phyloP scores from a whole-genome alignment of 2,329 filamentous ascomycete species.

The Rhinocladiella similis region DNA sequence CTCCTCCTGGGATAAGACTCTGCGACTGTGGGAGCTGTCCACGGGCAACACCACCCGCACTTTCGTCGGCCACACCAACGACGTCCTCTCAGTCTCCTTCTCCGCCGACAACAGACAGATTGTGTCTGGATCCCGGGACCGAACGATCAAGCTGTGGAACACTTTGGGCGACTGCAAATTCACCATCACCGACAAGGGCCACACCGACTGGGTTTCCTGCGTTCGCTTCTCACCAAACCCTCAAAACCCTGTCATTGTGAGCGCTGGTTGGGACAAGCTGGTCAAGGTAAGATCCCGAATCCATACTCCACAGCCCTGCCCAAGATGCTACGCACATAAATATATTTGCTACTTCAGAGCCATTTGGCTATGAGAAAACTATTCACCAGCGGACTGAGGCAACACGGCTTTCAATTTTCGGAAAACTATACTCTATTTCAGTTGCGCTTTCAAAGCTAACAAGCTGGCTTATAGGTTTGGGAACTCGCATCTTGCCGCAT shows the following conservation, averaged over 20 bases:
- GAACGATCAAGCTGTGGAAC: slow-evolving; percentile 99
- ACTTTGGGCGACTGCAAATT: slow-evolving; percentile 99
- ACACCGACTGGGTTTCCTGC: slow-evolving; percentile 99
- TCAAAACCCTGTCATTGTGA: slow-evolving; percentile 99
- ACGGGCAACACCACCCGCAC: slow-evolving; percentile 95
- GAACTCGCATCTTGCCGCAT: slow-evolving; percentile 99
- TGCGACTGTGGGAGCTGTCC: slow-evolving; percentile 98
- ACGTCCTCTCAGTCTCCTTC: slow-evolving; percentile 99
- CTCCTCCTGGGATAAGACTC: slow-evolving; percentile 99
- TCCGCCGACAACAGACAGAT: slow-evolving; percentile 99
- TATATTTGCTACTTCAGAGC: slow-evolving; percentile 99
- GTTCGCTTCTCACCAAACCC: slow-evolving; percentile 99
- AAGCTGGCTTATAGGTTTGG: slow-evolving; percentile 71
- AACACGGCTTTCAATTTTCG: slow-evolving; percentile 19
- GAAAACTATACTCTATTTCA: no score
- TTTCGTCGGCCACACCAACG: slow-evolving; percentile 99
- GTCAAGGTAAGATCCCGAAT: slow-evolving; percentile 74
- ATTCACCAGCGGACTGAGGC: slow-evolving; percentile 84
- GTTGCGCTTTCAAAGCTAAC: slow-evolving; percentile 29
- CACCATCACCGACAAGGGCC: slow-evolving; percentile 99
- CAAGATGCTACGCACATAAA: slow-evolving; percentile 82
- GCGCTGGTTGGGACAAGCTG: slow-evolving; percentile 98
- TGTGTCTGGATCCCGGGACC: slow-evolving; percentile 96
- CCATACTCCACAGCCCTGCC: slow-evolving; percentile 35
- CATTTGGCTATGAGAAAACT: slow-evolving; percentile 92